These are phyloP conservation scores for Arachis monticola DNA, from an alignment of 331 rosid species.

Conservation along the genomic window DNA sequence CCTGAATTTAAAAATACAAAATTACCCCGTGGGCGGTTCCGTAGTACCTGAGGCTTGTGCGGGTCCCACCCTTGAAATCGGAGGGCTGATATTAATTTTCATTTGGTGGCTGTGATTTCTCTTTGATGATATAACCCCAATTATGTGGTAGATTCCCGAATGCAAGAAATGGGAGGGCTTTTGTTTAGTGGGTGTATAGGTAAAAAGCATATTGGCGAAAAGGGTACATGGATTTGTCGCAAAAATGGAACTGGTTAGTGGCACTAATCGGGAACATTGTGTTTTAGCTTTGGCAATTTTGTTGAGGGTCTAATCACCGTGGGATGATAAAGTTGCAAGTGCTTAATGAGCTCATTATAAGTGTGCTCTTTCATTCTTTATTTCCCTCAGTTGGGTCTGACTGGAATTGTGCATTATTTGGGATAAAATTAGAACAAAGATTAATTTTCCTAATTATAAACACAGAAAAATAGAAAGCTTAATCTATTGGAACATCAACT, in stretches of 20 bases:
- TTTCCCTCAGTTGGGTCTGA: slow-evolving; percentile 21
- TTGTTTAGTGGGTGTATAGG: slow-evolving; percentile 10
- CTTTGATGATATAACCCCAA: not conserved
- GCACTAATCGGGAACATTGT: slow-evolving; percentile 35
- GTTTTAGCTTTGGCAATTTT: slow-evolving; percentile 7
- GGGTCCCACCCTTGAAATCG: not conserved
- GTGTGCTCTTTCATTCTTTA: slow-evolving; percentile 28
- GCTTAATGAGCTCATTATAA: slow-evolving; percentile 28
- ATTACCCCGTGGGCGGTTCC: slow-evolving; percentile 48
- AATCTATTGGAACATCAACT: not conserved
- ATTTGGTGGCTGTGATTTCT: slow-evolving; percentile 22
- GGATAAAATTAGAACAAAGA: not conserved
- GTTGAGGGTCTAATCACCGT: slow-evolving; percentile 43
- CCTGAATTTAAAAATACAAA: slow-evolving; percentile 29
- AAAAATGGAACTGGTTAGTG: slow-evolving; percentile 19
- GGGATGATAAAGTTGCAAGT: slow-evolving; percentile 24
- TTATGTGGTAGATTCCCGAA: slow-evolving; percentile 18
- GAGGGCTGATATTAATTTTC: not conserved
- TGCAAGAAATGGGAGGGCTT: not conserved
- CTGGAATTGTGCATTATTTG: slow-evolving; percentile 20
- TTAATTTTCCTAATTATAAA: not conserved
- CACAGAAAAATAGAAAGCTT: not conserved
- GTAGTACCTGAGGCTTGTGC: slow-evolving; percentile 35
- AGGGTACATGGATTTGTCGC: slow-evolving; percentile 25
- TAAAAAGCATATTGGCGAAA: not conserved